These are phyloP conservation scores for Apium graveolens DNA, from an alignment of 129 eudicot species.

Conservation along the genomic window DNA sequence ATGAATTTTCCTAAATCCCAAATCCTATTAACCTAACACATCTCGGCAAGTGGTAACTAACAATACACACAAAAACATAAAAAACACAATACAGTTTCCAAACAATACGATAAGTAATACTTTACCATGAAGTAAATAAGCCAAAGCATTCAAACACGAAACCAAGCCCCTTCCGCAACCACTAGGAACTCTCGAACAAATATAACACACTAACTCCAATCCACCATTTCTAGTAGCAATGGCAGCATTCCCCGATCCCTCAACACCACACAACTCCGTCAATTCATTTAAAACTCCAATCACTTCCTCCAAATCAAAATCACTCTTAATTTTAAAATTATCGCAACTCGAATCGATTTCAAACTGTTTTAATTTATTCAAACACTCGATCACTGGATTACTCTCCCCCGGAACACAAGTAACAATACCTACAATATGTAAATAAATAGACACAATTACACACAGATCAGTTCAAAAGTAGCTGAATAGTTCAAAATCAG, in stretches of 20 bases:
- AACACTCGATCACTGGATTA: slow-evolving; percentile 63
- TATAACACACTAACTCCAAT: slow-evolving; percentile 42
- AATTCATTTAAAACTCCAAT: slow-evolving; percentile 33
- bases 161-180: slow-evolving; percentile 24
- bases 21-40: too few relatives aligned
- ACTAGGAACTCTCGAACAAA: slow-evolving; percentile 29
- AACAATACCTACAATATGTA: slow-evolving; percentile 41
- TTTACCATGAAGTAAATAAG: slow-evolving; percentile 66
- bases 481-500: not conserved
- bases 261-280: slow-evolving; percentile 31
- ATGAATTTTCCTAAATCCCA: too few relatives aligned
- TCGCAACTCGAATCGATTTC: slow-evolving; percentile 8
- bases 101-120: not conserved
- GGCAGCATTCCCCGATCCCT: slow-evolving; percentile 60
- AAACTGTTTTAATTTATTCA: slow-evolving; percentile 36
- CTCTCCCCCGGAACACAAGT: slow-evolving; percentile 56
- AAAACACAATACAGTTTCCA: too few relatives aligned
- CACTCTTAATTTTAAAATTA: not conserved
- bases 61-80: not conserved
- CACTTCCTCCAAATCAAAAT: slow-evolving; percentile 24
- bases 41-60: not conserved
- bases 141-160: slow-evolving; percentile 42
- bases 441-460: not conserved
- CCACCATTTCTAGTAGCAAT: slow-evolving; percentile 77
- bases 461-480: not conserved